Conservation (phyloP, 1,284 basidiomycete genomes). For the Melampsora americana region DNA sequence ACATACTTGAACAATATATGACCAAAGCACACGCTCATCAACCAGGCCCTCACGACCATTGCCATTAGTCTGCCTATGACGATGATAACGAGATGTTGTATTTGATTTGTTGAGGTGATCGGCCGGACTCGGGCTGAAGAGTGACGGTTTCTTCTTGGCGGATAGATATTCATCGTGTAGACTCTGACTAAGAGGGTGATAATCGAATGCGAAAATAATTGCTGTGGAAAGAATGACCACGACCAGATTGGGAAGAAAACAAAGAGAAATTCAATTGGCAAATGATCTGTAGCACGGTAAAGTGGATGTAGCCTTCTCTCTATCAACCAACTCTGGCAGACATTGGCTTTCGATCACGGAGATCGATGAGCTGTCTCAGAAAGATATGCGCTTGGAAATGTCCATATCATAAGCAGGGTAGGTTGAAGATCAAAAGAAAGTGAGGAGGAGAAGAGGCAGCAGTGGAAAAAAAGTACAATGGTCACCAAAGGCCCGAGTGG, state of each 20-base stretch:
- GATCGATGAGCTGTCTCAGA: not conserved
- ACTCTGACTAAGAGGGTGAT: constrained; percentile 79
- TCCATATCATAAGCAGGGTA: no score
- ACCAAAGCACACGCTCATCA: constrained; percentile 86
- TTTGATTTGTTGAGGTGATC: constrained; percentile 25
- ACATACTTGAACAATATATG: constrained; percentile 73
- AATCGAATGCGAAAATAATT: constrained; percentile 87
- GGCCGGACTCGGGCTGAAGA: constrained; percentile 46
- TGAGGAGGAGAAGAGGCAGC: constrained; percentile 9
- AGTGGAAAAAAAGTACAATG: constrained; percentile 63
- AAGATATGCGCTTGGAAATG: not conserved
- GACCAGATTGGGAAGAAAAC: not conserved
- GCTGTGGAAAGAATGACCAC: constrained; percentile 59
- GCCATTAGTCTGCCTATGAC: constrained; percentile 44
- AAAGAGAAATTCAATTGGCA: not conserved
- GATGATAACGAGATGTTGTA: constrained; percentile 34
- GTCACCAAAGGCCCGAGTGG: constrained; percentile 87
- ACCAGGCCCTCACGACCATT: constrained; percentile 56
- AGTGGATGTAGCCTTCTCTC: no score
- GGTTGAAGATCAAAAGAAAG: not conserved
- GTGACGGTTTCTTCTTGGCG: constrained; percentile 54
- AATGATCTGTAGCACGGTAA: not conserved
- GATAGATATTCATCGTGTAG: constrained; percentile 67
- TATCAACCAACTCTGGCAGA: no score
- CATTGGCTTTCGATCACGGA: no score